phyloP scores from a whole-genome alignment of 331 rosid genomes.

The Malus hybrid region DNA sequence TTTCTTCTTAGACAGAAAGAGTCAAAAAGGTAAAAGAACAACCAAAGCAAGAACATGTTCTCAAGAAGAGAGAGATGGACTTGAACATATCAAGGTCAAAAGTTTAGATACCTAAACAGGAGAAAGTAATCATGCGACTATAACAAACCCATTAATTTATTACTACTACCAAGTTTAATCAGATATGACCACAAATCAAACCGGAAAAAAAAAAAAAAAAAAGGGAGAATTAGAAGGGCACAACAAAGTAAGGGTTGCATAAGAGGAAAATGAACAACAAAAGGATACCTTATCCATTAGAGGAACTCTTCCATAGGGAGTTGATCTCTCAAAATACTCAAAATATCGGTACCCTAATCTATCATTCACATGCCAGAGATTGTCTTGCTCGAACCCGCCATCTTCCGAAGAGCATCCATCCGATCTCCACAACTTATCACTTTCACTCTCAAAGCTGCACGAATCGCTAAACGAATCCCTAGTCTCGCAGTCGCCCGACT shows the following conservation, averaged over 20 bases:
- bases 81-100: conserved; percentile 17
- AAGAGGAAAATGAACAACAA: not conserved
- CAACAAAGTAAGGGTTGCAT: conserved; percentile 5
- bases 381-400: conserved; percentile 75
- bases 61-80: conserved; percentile 1
- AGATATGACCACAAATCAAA: not conserved
- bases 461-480: conserved; percentile 86
- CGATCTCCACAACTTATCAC: conserved; percentile 87
- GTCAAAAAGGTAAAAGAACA: conserved; percentile 7
- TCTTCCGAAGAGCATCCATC: conserved; percentile 89
- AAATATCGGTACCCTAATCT: conserved; percentile 74
- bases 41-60: conserved; percentile 39
- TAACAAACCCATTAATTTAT: not conserved
- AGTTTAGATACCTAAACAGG: conserved; percentile 25
- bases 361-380: conserved; percentile 44
- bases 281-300: conserved; percentile 87
- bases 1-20: not conserved
- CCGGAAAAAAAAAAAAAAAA: not conserved
- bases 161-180: not conserved
- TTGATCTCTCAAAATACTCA: conserved; percentile 81
- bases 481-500: conserved; percentile 72
- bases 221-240: not conserved
- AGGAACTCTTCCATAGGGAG: conserved; percentile 95
- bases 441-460: conserved; percentile 71
- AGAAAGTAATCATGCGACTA: conserved; percentile 6